Base-by-base conservation (phyloP, 768 basidiomycete genomes). In the Boletus sensibilis region DNA sequence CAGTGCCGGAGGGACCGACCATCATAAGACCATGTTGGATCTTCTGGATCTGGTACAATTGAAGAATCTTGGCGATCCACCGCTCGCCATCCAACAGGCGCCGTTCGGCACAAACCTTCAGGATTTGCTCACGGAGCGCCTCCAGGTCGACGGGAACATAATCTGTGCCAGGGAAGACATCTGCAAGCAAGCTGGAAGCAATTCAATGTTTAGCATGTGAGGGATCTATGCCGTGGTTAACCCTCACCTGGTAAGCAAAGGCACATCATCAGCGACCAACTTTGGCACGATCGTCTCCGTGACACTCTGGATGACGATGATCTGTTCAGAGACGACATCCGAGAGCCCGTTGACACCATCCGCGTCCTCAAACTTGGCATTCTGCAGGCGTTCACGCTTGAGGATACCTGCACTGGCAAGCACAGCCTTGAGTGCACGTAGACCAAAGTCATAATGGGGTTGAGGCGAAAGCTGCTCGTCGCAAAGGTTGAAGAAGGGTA, bases 1-100 rank as follows among this genome's bases (percentile, higher is more conserved):
- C 97, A 46, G 84, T 94, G 27, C 96, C 97, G 12, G 97, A 98
- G 1, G 97, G 88, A 1, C 97, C 96, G 29, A 99, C 97, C 94
- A 99, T 97, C 97, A 99, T 98, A 40, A 99, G 79, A 74, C 97
- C 97, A 72, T 99, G 97, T 64, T 98, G 96, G 60, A 98, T 99
- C 77, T 94, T 98, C 75, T 99, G 97, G 56, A 99, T 98, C 72
- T 98, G 97, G 72, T 98, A 98, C 5, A 99, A 82, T 69, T 99
- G 97, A 14, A 99, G 80, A 55, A 98, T 96, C 78, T 99, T 99
- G 64, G 86, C 82, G 50, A 94, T 81, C 96, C 97, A 99, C 34
- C 83, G 82, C 44, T 95, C 91, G 20, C 94, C 92, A 46, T 85
- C 76, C 23, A 94, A 81, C n/a, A 98, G 79, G 34, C 93, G 87